Conservation (phyloP, 2,329 filamentous ascomycete species). For the Talaromyces pinophilus region DNA sequence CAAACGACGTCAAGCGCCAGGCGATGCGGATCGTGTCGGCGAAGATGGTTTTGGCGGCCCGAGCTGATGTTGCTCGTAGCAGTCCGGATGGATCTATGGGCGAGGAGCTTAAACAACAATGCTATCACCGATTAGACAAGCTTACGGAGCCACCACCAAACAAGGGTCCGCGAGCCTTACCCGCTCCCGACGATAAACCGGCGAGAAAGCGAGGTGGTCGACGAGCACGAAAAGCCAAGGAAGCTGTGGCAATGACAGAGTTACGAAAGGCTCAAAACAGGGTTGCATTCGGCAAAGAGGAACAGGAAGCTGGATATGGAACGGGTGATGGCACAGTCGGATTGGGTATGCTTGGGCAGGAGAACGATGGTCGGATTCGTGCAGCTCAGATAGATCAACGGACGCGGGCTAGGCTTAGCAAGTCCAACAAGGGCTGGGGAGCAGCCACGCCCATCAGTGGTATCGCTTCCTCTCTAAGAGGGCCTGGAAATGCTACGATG, state of each 20-base stretch:
- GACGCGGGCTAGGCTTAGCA: slow-evolving; percentile 87
- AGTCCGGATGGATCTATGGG: slow-evolving; percentile 80
- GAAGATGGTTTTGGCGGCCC: slow-evolving; percentile 90
- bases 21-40: slow-evolving; percentile 92
- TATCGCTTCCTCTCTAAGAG: slow-evolving; percentile 76
- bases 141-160: slow-evolving; percentile 88
- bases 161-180: slow-evolving; percentile 81
- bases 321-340: slow-evolving; percentile 81
- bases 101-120: slow-evolving; percentile 77
- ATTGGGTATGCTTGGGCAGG: slow-evolving; percentile 90
- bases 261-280: slow-evolving; percentile 94
- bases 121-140: slow-evolving; percentile 84
- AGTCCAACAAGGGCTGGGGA: slow-evolving; percentile 96
- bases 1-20: slow-evolving; percentile 84
- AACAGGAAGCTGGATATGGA: slow-evolving; percentile 89
- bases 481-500: slow-evolving; percentile 63
- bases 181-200: slow-evolving; percentile 93
- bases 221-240: slow-evolving; percentile 89
- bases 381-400: slow-evolving; percentile 87
- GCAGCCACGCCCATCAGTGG: slow-evolving; percentile 59
- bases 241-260: slow-evolving; percentile 95
- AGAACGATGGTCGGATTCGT: slow-evolving; percentile 85
- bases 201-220: slow-evolving; percentile 88
- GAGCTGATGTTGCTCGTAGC: slow-evolving; percentile 82
- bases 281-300: slow-evolving; percentile 93